Base-by-base conservation (phyloP, 305 asterid species). In the Stenogyne calaminthoides region DNA sequence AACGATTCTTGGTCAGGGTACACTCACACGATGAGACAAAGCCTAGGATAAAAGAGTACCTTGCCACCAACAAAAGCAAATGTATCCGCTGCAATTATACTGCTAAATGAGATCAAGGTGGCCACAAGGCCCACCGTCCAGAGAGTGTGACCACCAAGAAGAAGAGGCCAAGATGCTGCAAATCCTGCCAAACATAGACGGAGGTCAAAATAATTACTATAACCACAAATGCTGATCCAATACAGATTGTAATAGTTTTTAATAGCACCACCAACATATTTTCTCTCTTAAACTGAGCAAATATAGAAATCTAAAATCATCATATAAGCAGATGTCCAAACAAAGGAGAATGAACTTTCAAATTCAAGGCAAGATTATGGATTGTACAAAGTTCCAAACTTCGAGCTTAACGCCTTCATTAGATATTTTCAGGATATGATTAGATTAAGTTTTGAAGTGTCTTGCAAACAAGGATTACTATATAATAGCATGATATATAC, bases 101-200 rank as follows among this genome's bases (percentile, higher is more conserved):
- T 89, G 80, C 96, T 90, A 63, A 95, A 6, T 66, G 98, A 88
- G 76, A 88, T 87, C 79, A 92, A 89, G 80, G 98, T 87, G 59
- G 98, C 96, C 75, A 90, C 92, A 79, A 95, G 97, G 81, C 99
- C 99, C 78, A 92, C 96, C 19, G 96, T 90, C 98, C 98, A 95
- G 82, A 83, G 87, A 74, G 94, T 82, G 70, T 64, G 97, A 55
- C 98, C 99, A 79, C 99, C 97, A 62, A 95, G 90, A 69, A 95
- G 81, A 76, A 82, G 40, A 52, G 99, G 99, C 99, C 98, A 92
- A 65, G 90, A 78, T 75, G 93, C 87, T 76, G 78, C 91, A 47
- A 88, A 75, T 79, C 87, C 98, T 95, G 88, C 81, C 76, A 84
- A 75, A 74, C 54, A 56, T 56, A 64, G 73, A 69, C 69, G 66